Percentiles rank a stretch among this genome's conserved stretches.
Conservation (phyloP, 2,329 filamentous ascomycete species). For the Aspergillus brasiliensis region DNA sequence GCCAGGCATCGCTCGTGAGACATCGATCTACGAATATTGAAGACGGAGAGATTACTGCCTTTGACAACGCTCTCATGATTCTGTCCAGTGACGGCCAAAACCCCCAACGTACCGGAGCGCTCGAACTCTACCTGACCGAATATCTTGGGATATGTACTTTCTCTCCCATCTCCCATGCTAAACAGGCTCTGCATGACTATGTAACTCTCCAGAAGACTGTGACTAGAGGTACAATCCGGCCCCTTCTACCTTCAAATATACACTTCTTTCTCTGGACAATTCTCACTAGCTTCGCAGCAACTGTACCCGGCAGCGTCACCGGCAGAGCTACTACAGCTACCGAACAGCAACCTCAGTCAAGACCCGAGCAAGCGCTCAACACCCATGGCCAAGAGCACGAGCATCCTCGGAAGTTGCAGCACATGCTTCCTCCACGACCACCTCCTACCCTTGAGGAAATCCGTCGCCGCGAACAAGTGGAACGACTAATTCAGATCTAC, state of each 20-base stretch:
- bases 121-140: slow-evolving; percentile 44
- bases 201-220: slow-evolving; percentile 30
- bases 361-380: neutral
- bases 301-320: neutral
- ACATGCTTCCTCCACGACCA: neutral
- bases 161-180: slow-evolving; percentile 17
- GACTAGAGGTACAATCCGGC: slow-evolving; percentile 26
- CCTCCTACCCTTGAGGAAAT: neutral
- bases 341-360: neutral
- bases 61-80: slow-evolving; percentile 42
- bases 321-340: neutral
- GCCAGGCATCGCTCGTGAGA: slow-evolving; percentile 38
- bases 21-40: slow-evolving; percentile 38
- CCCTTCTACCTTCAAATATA: too few species aligned
- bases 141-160: slow-evolving; percentile 37
- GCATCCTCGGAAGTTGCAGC: neutral
- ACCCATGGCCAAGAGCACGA: neutral
- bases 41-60: slow-evolving; percentile 43
- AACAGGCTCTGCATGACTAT: slow-evolving; percentile 30
- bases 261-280: neutral
- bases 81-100: slow-evolving; percentile 37
- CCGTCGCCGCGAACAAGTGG: slow-evolving; percentile 6
- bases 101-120: slow-evolving; percentile 32
- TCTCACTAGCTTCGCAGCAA: neutral
- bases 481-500: slow-evolving; percentile 35